phyloP scores from a whole-genome alignment of 2,329 filamentous ascomycete genomes.

The Pseudocercospora fijiensis region DNA sequence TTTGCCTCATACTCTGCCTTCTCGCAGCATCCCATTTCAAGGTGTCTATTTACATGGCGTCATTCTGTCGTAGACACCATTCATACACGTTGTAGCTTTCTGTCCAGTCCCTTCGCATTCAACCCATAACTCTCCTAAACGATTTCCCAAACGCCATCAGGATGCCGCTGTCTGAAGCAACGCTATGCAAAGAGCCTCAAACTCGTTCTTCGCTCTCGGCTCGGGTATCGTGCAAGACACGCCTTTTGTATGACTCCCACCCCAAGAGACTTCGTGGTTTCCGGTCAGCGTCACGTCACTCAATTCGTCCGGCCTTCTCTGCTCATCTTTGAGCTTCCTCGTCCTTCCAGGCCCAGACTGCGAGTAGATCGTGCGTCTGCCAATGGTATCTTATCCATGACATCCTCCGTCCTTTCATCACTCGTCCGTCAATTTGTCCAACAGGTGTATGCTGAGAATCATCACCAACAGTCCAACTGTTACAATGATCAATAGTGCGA shows the following conservation, averaged over 20 bases:
- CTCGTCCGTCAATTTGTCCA: constrained; percentile 60
- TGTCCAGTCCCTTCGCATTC: background rate
- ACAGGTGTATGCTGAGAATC: constrained; percentile 86
- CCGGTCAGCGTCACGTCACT: background rate
- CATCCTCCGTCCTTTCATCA: constrained; percentile 23
- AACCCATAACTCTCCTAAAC: background rate
- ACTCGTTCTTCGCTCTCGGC: background rate
- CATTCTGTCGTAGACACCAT: constrained; percentile 6
- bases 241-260: background rate
- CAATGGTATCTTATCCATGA: background rate
- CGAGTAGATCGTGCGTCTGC: background rate
- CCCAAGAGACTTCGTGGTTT: background rate
- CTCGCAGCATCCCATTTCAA: background rate
- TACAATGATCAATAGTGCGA: constrained; percentile 87
- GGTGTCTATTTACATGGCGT: constrained; percentile 3
- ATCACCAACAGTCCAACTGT: constrained; percentile 94
- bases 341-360: background rate
- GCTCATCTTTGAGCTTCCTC: background rate
- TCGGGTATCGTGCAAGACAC: constrained; percentile 1
- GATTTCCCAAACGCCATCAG: constrained; percentile 1
- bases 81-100: background rate
- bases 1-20: background rate
- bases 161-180: constrained; percentile 7
- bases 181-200: constrained; percentile 10
- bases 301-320: background rate